Base-by-base conservation (phyloP, 148 eudicot species). In the Talinum fruticosum region DNA sequence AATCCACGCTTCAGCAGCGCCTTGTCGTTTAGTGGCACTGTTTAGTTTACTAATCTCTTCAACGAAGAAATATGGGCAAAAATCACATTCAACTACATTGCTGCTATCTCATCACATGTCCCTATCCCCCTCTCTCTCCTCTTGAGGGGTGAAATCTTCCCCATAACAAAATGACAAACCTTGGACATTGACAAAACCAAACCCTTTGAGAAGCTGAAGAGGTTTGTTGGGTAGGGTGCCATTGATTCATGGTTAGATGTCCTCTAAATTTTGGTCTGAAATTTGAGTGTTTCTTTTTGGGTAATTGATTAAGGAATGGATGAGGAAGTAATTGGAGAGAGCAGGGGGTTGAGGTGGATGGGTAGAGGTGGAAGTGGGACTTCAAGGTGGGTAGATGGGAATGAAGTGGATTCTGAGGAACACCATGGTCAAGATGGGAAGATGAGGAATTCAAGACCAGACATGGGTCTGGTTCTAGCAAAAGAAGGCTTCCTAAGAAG, bases 381-480 rank as follows among this genome's bases (percentile, higher is more conserved):
- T 0, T 83, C 82, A 5, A 85, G 88, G 78, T 95, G 99, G 99
- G 99, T 96, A 47, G 93, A 96, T 84, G 99, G 99, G 15, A 91
- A 93, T 88, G 97, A 93, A 80, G 92, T 91, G 84, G 90, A 86
- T 67, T 83, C 94, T 5, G 97, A 93, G 53, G 82, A 76, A 18
- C 87, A 49, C 81, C 79, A 24, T 89, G 89, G 87, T 81, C 88
- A 41, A 76, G 77, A 61, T 33, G 76, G 37, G 90, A 81, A 37
- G 93, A 86, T 34, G 86, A 81, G 61, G 89, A 85, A 6, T 73
- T 76, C 12, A 85, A 81, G 53, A 85, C 77, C 34, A 82, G 80
- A 12, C 88, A 78, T 69, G 67, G 79, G 23, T 73, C 81, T 36
- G 71, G 71, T 26, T 84, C 87, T 75, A 53, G 87, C 26, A 91